These are phyloP conservation scores for Chloranthus sessilifolius DNA, from an alignment of 164 flowering plant genomes.

Conservation along the genomic window DNA sequence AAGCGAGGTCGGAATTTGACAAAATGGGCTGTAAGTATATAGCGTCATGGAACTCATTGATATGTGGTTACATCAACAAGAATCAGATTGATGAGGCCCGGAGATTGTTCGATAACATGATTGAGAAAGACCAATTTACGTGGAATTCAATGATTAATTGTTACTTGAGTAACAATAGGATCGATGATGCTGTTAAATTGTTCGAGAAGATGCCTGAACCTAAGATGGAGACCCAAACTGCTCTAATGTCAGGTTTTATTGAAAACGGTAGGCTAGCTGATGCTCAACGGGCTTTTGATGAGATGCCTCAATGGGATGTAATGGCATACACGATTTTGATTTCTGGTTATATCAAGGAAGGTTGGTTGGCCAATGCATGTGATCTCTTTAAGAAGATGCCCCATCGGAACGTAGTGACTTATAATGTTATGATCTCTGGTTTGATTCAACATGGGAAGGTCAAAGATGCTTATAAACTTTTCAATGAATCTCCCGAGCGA, in stretches of 20 bases:
- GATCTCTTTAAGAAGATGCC: slow-evolving; percentile 10
- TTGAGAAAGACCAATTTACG: neutral
- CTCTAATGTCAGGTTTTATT: slow-evolving; percentile 9
- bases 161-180: slow-evolving; percentile 5
- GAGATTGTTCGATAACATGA: slow-evolving; percentile 10
- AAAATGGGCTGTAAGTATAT: neutral
- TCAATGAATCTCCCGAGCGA: neutral
- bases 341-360: slow-evolving; percentile 6
- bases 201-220: slow-evolving; percentile 10
- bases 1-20: slow-evolving; percentile 9
- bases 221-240: neutral
- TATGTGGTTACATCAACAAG: slow-evolving; percentile 4
- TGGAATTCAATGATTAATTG: slow-evolving; percentile 5
- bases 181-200: slow-evolving; percentile 7
- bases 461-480: slow-evolving; percentile 7
- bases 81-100: slow-evolving; percentile 3
- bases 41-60: slow-evolving; percentile 9
- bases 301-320: slow-evolving; percentile 7
- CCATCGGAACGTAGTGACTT: slow-evolving; percentile 5
- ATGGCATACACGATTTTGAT: slow-evolving; percentile 7
- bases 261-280: slow-evolving; percentile 7
- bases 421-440: slow-evolving; percentile 10
- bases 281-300: slow-evolving; percentile 3
- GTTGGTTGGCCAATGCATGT: slow-evolving; percentile 4
- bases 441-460: slow-evolving; percentile 7